A percentile compares a stretch with the other conserved stretches of the same genome.
Evolutionary conservation across 371 early-diverging fungal genomes (phyloP).

Genomic region (Mucor ambiguus): DNA sequence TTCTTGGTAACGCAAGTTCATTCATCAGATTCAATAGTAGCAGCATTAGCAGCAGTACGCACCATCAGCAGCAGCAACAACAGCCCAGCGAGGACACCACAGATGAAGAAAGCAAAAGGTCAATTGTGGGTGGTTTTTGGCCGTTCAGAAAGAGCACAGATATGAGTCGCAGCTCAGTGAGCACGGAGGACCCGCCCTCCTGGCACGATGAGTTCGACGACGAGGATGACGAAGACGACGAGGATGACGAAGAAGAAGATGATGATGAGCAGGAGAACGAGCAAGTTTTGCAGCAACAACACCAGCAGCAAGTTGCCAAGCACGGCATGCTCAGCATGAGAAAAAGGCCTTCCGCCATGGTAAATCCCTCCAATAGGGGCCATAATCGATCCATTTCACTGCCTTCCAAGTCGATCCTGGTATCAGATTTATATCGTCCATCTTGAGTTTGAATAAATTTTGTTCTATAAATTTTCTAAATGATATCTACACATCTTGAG

Average conservation of each 20-base stretch:
- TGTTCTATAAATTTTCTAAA: not conserved
- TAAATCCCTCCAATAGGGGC: not conserved
- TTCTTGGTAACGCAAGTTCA: slow-evolving; percentile 14
- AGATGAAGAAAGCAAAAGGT: slow-evolving; percentile 19
- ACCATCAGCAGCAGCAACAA: not conserved
- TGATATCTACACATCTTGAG: not conserved
- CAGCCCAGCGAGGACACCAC: not conserved
- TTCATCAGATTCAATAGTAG: slow-evolving; percentile 11
- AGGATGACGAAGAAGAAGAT: slow-evolving; percentile 6
- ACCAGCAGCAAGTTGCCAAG: not conserved
- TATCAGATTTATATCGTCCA: not conserved
- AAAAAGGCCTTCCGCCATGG: not conserved
- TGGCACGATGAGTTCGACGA: slow-evolving; percentile 27
- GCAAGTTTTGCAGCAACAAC: not conserved
- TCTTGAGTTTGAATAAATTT: slow-evolving; percentile 4
- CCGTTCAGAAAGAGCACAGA: slow-evolving; percentile 29
- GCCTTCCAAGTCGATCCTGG: slow-evolving; percentile 14
- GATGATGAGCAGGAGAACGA: not conserved
- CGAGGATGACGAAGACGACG: slow-evolving; percentile 21
- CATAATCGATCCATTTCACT: slow-evolving; percentile 26
- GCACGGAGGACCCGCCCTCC: not conserved
- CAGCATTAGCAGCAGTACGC: not conserved
- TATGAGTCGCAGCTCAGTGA: slow-evolving; percentile 1
- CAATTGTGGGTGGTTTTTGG: slow-evolving; percentile 25
- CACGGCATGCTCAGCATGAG: not conserved